phyloP scores from a whole-genome alignment of 306 rosid genomes.

The Quercus alba region DNA sequence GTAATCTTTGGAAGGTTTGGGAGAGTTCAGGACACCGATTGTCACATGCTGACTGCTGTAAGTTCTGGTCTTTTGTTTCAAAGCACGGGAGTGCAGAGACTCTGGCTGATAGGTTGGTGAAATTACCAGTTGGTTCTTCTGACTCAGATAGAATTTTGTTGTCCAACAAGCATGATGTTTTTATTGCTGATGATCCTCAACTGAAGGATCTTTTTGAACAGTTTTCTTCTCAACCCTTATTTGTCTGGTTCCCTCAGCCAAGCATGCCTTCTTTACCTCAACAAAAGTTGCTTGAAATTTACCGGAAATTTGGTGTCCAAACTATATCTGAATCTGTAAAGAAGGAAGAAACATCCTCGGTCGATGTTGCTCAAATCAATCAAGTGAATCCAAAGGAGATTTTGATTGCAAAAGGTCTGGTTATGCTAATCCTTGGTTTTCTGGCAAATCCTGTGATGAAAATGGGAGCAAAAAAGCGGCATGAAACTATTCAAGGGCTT shows the following conservation, averaged over 20 bases:
- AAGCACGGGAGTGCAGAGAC: conserved; percentile 34
- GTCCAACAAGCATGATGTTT: conserved; percentile 41
- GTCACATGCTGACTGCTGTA: conserved; percentile 47
- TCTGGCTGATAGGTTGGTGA: conserved; percentile 36
- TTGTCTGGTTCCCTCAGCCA: conserved; percentile 45
- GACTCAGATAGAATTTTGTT: conserved; percentile 32
- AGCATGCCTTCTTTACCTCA: too few species aligned
- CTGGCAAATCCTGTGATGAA: conserved; percentile 26
- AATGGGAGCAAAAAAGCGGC: too few species aligned
- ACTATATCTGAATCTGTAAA: conserved; percentile 50
- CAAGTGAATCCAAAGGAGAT: conserved; percentile 17
- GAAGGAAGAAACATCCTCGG: conserved; percentile 30
- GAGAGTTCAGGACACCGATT: conserved; percentile 35
- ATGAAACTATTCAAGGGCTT: too few species aligned
- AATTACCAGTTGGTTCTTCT: conserved; percentile 44
- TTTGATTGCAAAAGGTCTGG: conserved; percentile 39
- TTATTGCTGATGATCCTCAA: too few species aligned
- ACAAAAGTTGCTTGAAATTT: conserved; percentile 35
- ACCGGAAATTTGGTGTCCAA: conserved; percentile 47
- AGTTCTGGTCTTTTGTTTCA: conserved; percentile 55
- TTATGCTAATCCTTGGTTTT: conserved; percentile 60
- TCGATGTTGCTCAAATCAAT: not conserved
- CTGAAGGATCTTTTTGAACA: too few species aligned
- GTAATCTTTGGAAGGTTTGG: conserved; percentile 63
- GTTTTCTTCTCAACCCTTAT: too few species aligned